phyloP scores from a whole-genome alignment of 768 basidiomycete species.

The Galerina sulciceps region DNA sequence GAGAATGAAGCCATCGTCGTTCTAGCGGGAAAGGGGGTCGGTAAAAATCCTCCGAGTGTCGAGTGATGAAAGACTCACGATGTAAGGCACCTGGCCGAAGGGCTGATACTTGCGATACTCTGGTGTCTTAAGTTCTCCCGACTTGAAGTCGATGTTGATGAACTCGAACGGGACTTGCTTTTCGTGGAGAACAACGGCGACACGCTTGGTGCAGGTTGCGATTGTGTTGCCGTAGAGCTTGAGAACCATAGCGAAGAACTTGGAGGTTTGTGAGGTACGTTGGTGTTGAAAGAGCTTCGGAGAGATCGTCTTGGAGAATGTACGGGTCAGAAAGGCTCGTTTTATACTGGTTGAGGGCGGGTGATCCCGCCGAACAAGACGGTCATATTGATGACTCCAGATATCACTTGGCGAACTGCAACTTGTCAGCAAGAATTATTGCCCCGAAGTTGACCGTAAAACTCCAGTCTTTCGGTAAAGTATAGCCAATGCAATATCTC shows the following conservation, averaged over 20 bases:
- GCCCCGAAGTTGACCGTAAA: too few relatives aligned
- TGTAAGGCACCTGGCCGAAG: slow-evolving; percentile 67
- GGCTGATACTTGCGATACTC: slow-evolving; percentile 57
- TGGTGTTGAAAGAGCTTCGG: neutral
- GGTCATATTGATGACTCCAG: too few relatives aligned
- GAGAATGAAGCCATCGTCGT: slow-evolving; percentile 64
- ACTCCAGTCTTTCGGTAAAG: too few relatives aligned
- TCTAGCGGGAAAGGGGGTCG: slow-evolving; percentile 27
- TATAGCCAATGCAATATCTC: too few relatives aligned
- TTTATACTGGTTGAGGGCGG: too few relatives aligned
- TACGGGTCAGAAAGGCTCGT: neutral
- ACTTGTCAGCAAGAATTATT: too few relatives aligned
- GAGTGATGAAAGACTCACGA: slow-evolving; percentile 34
- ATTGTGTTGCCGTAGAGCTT: slow-evolving; percentile 40
- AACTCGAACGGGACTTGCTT: slow-evolving; percentile 61
- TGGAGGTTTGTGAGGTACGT: too few relatives aligned
- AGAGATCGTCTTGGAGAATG: too few relatives aligned
- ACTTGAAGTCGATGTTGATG: slow-evolving; percentile 42
- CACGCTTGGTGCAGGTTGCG: slow-evolving; percentile 57
- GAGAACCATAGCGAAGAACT: slow-evolving; percentile 41
- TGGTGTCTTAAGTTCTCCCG: slow-evolving; percentile 49
- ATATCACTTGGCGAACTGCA: too few relatives aligned
- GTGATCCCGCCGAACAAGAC: too few relatives aligned
- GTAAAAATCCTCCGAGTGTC: neutral
- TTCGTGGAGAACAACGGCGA: slow-evolving; percentile 56